Evolutionary conservation across 768 basidiomycete genomes (phyloP), one percentile per base, ranked within the genome.

Genomic region (Strobilomyces dryophilus): DNA sequence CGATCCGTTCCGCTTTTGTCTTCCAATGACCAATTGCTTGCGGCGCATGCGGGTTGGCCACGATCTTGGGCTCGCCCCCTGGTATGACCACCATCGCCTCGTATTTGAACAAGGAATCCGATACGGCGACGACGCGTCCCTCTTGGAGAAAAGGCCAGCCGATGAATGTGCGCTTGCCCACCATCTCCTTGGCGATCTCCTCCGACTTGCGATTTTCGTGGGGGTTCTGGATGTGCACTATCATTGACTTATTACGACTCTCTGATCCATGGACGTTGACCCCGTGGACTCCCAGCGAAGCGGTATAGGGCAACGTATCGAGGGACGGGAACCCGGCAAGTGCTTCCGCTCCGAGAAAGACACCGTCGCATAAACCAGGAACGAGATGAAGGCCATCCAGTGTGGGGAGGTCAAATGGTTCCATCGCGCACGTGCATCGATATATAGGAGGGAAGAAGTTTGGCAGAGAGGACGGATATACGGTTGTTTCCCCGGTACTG

Each of bases 111-210:
- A 88, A 66, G 34, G 84, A 78, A 67, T 98, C 95, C 17, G 92
- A 95, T 8, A 98, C 78, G 17, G 86, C 87, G 2, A 85, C 83
- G 1, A 98, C 92, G 60, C 83, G 71, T 2, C 92, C 95, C 71
- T 99, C 97, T 60, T 89, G 89, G 39, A 99, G 72, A 78, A 95
- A 98, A 0, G 97, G 97, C 95, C 95, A 99, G 24, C 86, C 84
- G 51, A 85, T 74, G 66, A 89, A 98, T 1, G 81, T 82, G 39
- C 88, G 79, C 64, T 85, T 74, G 15, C 89, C 92, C 42, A 98
- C 73, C 75, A 91, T 78, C 64, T 79, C 77, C 42, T 74, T 70
- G 8, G 92, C 95, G 24, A 97, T 70, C 14, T 89, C 87, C 62
- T 87, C 82, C 7, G 81, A 71, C 68, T 84, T 88, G 58, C 74